A percentile compares a stretch with the other conserved stretches of the same genome.
phyloP scores from a whole-genome alignment of 1,139 yeast genomes.

The Schwanniomyces etchellsii region DNA sequence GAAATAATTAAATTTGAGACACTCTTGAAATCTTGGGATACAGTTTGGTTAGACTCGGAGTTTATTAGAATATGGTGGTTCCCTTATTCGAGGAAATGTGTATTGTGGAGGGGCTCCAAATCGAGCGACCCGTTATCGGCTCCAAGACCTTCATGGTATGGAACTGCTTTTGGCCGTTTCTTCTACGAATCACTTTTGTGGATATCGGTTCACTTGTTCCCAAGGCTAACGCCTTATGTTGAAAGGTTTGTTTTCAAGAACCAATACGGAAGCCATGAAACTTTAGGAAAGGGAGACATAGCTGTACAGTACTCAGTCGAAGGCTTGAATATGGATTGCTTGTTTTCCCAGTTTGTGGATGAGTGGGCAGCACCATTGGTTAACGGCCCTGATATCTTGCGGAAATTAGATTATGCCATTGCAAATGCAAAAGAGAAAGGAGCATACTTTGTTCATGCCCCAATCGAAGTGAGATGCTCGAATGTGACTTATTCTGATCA shows the following conservation, averaged over 20 bases:
- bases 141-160: slow-evolving; percentile 81
- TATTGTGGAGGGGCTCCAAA: slow-evolving; percentile 85
- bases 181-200: slow-evolving; percentile 77
- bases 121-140: slow-evolving; percentile 56
- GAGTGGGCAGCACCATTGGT: slow-evolving; percentile 93
- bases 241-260: slow-evolving; percentile 80
- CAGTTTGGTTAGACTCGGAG: slow-evolving; percentile 85
- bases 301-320: slow-evolving; percentile 80
- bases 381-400: slow-evolving; percentile 68
- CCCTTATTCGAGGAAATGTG: slow-evolving; percentile 82
- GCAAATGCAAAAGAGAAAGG: slow-evolving; percentile 52
- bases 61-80: slow-evolving; percentile 97
- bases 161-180: slow-evolving; percentile 68
- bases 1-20: slow-evolving; percentile 77
- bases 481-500: slow-evolving; percentile 58
- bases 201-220: slow-evolving; percentile 68
- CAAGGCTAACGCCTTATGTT: slow-evolving; percentile 74
- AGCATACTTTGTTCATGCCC: slow-evolving; percentile 85
- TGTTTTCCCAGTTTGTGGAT: slow-evolving; percentile 88
- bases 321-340: slow-evolving; percentile 92
- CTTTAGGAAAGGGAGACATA: slow-evolving; percentile 57
- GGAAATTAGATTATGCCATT: slow-evolving; percentile 58
- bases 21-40: slow-evolving; percentile 61
- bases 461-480: slow-evolving; percentile 90
- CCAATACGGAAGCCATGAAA: slow-evolving; percentile 76